These are phyloP conservation scores for Diddensiella transvaalensis DNA, from an alignment of 805 yeast species.

Conservation along the genomic window DNA sequence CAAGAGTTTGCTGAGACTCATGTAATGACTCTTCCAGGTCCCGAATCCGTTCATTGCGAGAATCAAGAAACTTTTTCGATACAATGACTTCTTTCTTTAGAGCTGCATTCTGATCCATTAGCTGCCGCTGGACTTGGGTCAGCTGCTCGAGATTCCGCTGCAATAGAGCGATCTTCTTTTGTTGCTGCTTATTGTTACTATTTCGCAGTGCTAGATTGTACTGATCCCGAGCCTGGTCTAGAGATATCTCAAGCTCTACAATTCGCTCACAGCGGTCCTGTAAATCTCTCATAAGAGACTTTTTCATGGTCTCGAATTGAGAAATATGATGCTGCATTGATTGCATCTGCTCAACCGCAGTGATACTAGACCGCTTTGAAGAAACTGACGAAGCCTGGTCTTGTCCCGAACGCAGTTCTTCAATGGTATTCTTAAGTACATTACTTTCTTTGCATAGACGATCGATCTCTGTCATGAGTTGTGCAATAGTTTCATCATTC, in stretches of 20 bases:
- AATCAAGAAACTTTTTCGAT: conserved; percentile 52
- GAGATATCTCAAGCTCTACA: conserved; percentile 42
- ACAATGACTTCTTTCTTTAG: conserved; percentile 54
- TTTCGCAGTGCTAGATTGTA: conserved; percentile 29
- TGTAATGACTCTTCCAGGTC: conserved; percentile 43
- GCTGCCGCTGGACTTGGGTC: conserved; percentile 55
- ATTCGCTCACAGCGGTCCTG: conserved; percentile 35
- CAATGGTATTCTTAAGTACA: conserved; percentile 3
- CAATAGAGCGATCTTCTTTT: conserved; percentile 48
- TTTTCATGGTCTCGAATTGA: conserved; percentile 42
- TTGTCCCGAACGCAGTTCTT: not conserved
- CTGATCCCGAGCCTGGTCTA: conserved; percentile 39
- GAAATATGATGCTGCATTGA: conserved; percentile 12
- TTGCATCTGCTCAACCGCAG: conserved; percentile 5
- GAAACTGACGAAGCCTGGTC: not conserved
- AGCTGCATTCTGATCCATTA: conserved; percentile 57
- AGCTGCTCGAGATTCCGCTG: conserved; percentile 58
- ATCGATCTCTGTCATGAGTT: conserved; percentile 13
- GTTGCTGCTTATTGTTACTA: conserved; percentile 31
- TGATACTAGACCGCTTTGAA: not conserved
- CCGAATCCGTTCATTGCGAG: conserved; percentile 54
- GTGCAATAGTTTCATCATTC: conserved; percentile 14
- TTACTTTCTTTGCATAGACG: conserved; percentile 6
- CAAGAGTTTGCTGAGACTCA: conserved; percentile 49
- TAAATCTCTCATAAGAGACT: conserved; percentile 42